Evolutionary conservation across 169 alveolate species (phyloP).

Genomic region (Sarcocystis neurona): DNA sequence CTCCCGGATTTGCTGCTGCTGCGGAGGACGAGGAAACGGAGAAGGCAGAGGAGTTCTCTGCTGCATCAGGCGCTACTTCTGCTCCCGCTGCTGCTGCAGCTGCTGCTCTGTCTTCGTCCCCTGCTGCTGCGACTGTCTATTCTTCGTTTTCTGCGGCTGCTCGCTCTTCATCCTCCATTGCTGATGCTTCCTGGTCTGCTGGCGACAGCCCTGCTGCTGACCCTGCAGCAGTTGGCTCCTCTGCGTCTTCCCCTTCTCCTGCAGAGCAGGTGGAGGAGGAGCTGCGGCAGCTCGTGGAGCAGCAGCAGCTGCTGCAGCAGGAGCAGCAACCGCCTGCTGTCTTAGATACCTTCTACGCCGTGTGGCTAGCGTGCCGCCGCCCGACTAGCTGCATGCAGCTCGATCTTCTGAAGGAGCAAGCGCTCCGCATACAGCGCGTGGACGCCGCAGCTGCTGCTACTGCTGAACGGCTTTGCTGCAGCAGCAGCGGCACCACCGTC

Average conservation of each 20-base stretch:
- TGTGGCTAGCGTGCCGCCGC: slow-evolving; percentile 5
- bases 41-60: too few species aligned
- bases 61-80: too few species aligned
- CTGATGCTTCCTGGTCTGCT: background rate
- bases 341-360: slow-evolving; percentile 41
- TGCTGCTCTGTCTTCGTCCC: background rate
- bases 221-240: background rate
- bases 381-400: background rate
- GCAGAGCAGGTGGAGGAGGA: background rate
- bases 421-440: slow-evolving; percentile 36
- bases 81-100: too few species aligned
- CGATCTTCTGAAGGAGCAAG: slow-evolving; percentile 60
- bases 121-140: background rate
- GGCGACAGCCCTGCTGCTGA: background rate
- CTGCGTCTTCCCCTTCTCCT: slow-evolving; percentile 4
- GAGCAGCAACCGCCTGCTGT: slow-evolving; percentile 32
- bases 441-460: slow-evolving; percentile 36
- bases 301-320: slow-evolving; percentile 48
- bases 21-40: too few species aligned
- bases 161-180: background rate
- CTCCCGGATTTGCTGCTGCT: too few species aligned
- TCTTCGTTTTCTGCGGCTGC: background rate
- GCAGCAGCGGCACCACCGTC: slow-evolving; percentile 13
- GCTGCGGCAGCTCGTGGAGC: slow-evolving; percentile 35
- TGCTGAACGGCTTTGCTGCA: slow-evolving; percentile 20